Evolutionary conservation across 2,329 filamentous ascomycete species (phyloP).

Genomic region (Xylogone sp.): DNA sequence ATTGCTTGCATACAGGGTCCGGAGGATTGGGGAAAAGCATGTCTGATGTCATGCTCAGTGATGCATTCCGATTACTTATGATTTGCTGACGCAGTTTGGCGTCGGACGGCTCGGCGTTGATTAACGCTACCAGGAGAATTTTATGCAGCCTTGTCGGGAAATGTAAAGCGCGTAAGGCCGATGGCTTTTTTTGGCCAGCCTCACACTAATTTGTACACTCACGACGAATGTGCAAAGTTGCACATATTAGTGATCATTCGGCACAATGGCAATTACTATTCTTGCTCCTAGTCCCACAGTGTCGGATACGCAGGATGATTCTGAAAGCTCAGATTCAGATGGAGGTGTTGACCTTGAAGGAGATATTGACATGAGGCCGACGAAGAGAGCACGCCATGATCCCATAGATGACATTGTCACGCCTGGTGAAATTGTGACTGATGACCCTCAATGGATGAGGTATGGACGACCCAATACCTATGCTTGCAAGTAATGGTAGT

Average conservation of each 20-base stretch:
- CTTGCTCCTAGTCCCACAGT: constrained; percentile 24
- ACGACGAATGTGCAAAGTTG: neutral
- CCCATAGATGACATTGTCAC: constrained; percentile 64
- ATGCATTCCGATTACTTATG: neutral
- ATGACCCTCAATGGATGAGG: constrained; percentile 96
- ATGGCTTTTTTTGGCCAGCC: neutral
- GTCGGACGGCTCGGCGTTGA: neutral
- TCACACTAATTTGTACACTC: neutral
- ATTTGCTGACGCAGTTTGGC: neutral
- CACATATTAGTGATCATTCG: neutral
- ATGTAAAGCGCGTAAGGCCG: neutral
- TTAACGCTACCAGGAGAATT: neutral
- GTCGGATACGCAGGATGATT: constrained; percentile 9
- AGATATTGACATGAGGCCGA: constrained; percentile 38
- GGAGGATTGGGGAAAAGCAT: neutral
- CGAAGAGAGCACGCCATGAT: constrained; percentile 34
- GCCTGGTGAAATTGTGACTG: constrained; percentile 82
- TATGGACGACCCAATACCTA: constrained; percentile 29
- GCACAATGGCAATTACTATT: constrained; percentile 30
- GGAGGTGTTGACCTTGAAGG: constrained; percentile 28
- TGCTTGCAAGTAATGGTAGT: neutral
- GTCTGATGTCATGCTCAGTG: neutral
- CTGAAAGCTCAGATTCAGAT: constrained; percentile 20
- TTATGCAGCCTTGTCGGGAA: neutral
- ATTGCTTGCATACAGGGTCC: neutral